Conservation (phyloP, 2,329 filamentous ascomycete genomes). For the Trichoderma sp. region DNA sequence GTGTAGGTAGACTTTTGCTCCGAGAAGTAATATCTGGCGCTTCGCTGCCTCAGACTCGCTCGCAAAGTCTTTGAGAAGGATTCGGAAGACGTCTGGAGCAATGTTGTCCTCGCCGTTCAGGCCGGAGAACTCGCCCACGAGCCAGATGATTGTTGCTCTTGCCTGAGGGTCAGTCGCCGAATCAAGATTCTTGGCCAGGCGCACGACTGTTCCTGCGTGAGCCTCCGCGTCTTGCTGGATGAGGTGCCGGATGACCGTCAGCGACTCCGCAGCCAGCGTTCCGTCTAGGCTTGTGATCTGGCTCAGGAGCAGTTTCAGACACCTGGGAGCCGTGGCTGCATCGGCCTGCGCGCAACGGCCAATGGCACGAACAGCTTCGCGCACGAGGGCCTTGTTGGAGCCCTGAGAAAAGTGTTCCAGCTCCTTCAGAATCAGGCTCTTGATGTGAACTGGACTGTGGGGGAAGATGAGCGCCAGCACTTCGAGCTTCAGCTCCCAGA, state of each 20-base stretch:
- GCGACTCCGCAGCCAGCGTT: constrained; percentile 83
- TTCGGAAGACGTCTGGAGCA: constrained; percentile 86
- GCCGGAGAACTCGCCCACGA: constrained; percentile 91
- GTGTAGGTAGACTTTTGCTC: constrained; percentile 95
- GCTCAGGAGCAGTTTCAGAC: constrained; percentile 77
- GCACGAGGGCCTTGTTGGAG: constrained; percentile 73
- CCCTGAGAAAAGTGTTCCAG: constrained; percentile 88
- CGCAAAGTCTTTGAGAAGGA: constrained; percentile 81
- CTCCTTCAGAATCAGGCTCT: constrained; percentile 87
- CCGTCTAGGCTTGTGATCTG: constrained; percentile 89
- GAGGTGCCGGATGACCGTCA: constrained; percentile 92
- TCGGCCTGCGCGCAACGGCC: constrained; percentile 88
- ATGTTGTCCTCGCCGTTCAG: constrained; percentile 82
- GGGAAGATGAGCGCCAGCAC: constrained; percentile 89
- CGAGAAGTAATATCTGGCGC: constrained; percentile 86
- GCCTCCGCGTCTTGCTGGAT: constrained; percentile 86
- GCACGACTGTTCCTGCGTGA: constrained; percentile 83
- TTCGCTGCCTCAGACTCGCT: constrained; percentile 85
- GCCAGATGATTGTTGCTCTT: constrained; percentile 93
- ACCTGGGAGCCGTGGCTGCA: constrained; percentile 70
- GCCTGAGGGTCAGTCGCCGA: constrained; percentile 84
- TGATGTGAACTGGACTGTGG: constrained; percentile 71
- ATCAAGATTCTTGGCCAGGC: constrained; percentile 88
- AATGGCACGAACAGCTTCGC: constrained; percentile 89
- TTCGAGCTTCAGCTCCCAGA: constrained; percentile 92